A percentile compares a stretch with the other conserved stretches of the same genome.
These are phyloP conservation scores for Calonectria leucothoes DNA, from an alignment of 2,329 filamentous ascomycete species.

Conservation along the genomic window DNA sequence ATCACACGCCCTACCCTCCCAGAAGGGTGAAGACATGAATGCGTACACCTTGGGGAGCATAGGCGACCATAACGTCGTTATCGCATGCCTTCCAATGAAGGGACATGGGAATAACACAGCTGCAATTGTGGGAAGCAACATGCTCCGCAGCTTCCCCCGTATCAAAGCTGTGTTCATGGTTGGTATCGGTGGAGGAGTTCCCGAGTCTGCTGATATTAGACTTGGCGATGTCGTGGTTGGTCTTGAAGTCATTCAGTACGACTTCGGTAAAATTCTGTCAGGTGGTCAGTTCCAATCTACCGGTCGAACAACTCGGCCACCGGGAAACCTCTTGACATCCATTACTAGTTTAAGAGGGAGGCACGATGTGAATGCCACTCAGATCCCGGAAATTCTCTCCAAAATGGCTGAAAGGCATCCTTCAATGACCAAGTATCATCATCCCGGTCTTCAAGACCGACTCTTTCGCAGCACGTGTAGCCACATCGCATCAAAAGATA, in stretches of 20 bases:
- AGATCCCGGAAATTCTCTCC: not conserved
- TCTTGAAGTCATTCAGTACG: not conserved
- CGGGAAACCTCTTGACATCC: not conserved
- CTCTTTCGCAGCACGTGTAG: no score
- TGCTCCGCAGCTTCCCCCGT: no score
- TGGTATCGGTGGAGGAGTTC: no score
- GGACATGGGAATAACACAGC: no score
- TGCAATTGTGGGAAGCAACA: no score
- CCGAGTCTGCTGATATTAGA: not conserved
- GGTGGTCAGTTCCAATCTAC: not conserved
- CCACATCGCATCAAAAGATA: no score
- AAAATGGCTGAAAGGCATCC: not conserved
- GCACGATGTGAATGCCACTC: not conserved
- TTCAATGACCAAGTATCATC: not conserved
- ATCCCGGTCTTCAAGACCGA: not conserved
- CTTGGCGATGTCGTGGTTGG: not conserved
- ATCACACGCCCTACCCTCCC: no score
- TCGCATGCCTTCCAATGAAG: no score
- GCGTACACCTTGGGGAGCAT: no score
- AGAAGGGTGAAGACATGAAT: no score
- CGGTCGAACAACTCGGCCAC: not conserved
- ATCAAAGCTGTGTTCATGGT: no score
- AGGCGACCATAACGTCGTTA: no score
- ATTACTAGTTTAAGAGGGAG: not conserved
- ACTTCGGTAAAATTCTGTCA: not conserved